A percentile compares a stretch with the other conserved stretches of the same genome.
phyloP scores from a whole-genome alignment of 2,329 filamentous ascomycete species.

The Dactylellina parvicollis region DNA sequence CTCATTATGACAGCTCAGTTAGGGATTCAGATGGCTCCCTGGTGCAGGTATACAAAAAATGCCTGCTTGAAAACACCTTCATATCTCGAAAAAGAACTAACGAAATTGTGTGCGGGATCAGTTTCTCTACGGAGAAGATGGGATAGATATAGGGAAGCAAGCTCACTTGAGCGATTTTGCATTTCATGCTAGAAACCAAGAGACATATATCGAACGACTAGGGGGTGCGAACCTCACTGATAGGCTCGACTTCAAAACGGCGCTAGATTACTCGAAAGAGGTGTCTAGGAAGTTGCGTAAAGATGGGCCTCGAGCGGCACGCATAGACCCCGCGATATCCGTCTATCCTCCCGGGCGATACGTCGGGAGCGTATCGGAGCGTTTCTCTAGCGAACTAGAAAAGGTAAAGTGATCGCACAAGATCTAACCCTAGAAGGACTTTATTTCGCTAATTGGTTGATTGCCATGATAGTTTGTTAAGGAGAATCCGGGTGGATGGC shows the following conservation, averaged over 20 bases:
- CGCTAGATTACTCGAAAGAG: constrained; percentile 69
- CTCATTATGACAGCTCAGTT: constrained; percentile 93
- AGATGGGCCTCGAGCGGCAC: constrained; percentile 64
- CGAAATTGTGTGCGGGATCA: constrained; percentile 61
- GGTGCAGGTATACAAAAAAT: constrained; percentile 66
- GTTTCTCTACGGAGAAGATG: constrained; percentile 96
- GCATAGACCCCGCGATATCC: constrained; percentile 56
- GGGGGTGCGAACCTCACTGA: constrained; percentile 68
- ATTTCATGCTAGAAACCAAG: constrained; percentile 86
- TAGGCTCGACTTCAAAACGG: constrained; percentile 69
- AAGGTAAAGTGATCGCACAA: constrained; percentile 60
- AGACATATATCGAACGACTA: constrained; percentile 80
- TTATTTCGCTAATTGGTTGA: constrained; percentile 54
- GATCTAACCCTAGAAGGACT: neutral
- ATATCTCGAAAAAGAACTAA: neutral
- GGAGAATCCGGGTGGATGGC: constrained; percentile 71
- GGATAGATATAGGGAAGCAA: constrained; percentile 91
- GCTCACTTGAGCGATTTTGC: constrained; percentile 90
- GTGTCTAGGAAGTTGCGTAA: constrained; percentile 78
- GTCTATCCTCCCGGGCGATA: constrained; percentile 56
- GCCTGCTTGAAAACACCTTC: neutral
- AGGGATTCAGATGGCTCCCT: constrained; percentile 92
- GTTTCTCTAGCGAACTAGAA: constrained; percentile 76
- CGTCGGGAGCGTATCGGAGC: constrained; percentile 71
- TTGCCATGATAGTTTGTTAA: constrained; percentile 73